Evolutionary conservation across 192 early-diverging fungal species (phyloP), one percentile per base, ranked within the genome.

Genomic region (Coemansia erecta): DNA sequence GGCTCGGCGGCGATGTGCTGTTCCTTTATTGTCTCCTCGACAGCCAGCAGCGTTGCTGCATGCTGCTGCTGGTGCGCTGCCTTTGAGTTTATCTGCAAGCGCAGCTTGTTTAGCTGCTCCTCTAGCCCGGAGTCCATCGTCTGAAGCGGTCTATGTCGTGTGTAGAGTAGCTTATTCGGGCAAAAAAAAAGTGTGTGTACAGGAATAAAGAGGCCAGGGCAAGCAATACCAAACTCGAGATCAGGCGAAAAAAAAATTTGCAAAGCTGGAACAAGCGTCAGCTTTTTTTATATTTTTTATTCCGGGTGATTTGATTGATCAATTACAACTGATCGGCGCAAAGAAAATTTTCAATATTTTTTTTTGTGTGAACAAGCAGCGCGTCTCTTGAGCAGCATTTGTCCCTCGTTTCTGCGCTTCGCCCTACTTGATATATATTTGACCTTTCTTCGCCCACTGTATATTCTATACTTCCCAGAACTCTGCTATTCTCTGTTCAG

Each of bases 21-120:
- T 67, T 98, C 95, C 19, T 68, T 71, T 59, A 98, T 85, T 22
- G 91, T 91, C 72, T 92, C 85, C 50, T 90, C 89, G 26, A 88
- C 83, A 52, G 89, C 89, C 51, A 86, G 53, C 50, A 90, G 66
- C 52, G 85, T 88, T 18, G 83, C 84, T 44, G 81, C 85, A 63
- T 88, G 85, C 83, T 90, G 84, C 69, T 89, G 87, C 83, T 96
- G 94, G 78, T 93, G 92, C 31, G 85, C 84, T 43, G 90, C 80
- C 65, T 91, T 91, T 45, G 90, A 91, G 61, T 72, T 81, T 35
- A 85, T 64, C 61, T 96, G 91, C 33, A 58, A 65, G 53, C 80
- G 80, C 53, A 82, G 59, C 53, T 68, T 72, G 15, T 54, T 61
- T 48, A 82, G 72, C 62, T 80, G 70, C 17, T 41, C 41, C 61